Conservation (phyloP, 345 rosid genomes). For the Aquilaria sinensis region DNA sequence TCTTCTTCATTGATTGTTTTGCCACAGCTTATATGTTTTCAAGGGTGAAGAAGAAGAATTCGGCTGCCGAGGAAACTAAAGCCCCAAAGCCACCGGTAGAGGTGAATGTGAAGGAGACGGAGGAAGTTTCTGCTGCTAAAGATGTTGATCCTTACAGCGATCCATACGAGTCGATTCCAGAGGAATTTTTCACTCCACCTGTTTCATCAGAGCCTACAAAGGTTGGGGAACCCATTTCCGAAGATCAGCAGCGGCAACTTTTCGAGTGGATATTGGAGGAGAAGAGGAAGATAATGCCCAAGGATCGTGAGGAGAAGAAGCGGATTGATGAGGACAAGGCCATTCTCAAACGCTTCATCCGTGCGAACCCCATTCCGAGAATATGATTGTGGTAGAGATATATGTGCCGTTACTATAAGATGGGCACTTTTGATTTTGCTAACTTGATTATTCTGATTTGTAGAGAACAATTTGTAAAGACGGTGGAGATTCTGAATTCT, state of each 20-base stretch:
- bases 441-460: no score
- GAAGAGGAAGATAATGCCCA: slow-evolving; percentile 59
- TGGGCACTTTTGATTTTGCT: no score
- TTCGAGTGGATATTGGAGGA: slow-evolving; percentile 75
- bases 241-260: slow-evolving; percentile 65
- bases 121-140: background rate
- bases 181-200: slow-evolving; percentile 21
- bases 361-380: slow-evolving; percentile 44
- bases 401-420: background rate
- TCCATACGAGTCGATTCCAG: slow-evolving; percentile 2
- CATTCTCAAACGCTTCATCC: slow-evolving; percentile 56
- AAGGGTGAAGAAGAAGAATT: slow-evolving; percentile 36
- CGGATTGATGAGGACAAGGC: slow-evolving; percentile 60
- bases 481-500: no score
- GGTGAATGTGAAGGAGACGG: slow-evolving; percentile 20
- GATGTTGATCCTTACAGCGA: slow-evolving; percentile 19
- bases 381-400: slow-evolving; percentile 20
- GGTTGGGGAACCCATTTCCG: slow-evolving; percentile 45
- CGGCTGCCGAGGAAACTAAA: slow-evolving; percentile 12
- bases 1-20: background rate
- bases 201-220: slow-evolving; percentile 23
- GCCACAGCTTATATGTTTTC: slow-evolving; percentile 68
- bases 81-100: slow-evolving; percentile 19
- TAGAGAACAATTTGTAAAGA: no score
- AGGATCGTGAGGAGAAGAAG: slow-evolving; percentile 40